These are phyloP conservation scores for Tubosaeta sp. DNA, from an alignment of 768 basidiomycete species.

Conservation along the genomic window DNA sequence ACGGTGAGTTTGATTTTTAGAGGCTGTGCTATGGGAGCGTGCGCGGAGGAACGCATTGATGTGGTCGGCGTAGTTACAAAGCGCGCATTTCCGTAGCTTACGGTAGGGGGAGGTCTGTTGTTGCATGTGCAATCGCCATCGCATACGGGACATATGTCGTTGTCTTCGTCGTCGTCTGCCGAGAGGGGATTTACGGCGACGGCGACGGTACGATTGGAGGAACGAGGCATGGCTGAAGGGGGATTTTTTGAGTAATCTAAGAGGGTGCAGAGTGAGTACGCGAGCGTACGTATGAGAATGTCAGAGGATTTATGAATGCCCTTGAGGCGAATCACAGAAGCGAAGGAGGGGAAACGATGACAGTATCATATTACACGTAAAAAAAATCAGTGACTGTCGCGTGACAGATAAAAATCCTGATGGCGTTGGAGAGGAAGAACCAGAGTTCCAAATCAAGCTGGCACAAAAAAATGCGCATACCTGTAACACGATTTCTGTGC, in stretches of 20 bases:
- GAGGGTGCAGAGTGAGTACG: slow-evolving; percentile 16
- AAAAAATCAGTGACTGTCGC: slow-evolving; percentile 35
- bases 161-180: slow-evolving; percentile 68
- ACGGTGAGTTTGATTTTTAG: slow-evolving; percentile 75
- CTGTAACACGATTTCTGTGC: slow-evolving; percentile 35
- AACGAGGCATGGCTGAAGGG: slow-evolving; percentile 61
- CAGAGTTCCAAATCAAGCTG: slow-evolving; percentile 24
- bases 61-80: slow-evolving; percentile 37
- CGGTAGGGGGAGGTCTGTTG: slow-evolving; percentile 39
- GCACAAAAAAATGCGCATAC: slow-evolving; percentile 22
- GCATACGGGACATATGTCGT: slow-evolving; percentile 88
- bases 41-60: slow-evolving; percentile 33
- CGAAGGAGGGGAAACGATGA: slow-evolving; percentile 3
- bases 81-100: slow-evolving; percentile 32
- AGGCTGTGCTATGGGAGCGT: slow-evolving; percentile 26
- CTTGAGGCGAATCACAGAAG: slow-evolving; percentile 22
- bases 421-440: slow-evolving; percentile 19
- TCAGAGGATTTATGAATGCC: slow-evolving; percentile 22
- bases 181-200: slow-evolving; percentile 35
- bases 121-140: slow-evolving; percentile 83
- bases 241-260: slow-evolving; percentile 45
- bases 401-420: slow-evolving; percentile 32
- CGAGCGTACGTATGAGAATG: slow-evolving; percentile 19
- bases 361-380: slow-evolving; percentile 36
- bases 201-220: slow-evolving; percentile 66